phyloP scores from a whole-genome alignment of 2,329 filamentous ascomycete genomes.

The Tolypocladium endophyticum region DNA sequence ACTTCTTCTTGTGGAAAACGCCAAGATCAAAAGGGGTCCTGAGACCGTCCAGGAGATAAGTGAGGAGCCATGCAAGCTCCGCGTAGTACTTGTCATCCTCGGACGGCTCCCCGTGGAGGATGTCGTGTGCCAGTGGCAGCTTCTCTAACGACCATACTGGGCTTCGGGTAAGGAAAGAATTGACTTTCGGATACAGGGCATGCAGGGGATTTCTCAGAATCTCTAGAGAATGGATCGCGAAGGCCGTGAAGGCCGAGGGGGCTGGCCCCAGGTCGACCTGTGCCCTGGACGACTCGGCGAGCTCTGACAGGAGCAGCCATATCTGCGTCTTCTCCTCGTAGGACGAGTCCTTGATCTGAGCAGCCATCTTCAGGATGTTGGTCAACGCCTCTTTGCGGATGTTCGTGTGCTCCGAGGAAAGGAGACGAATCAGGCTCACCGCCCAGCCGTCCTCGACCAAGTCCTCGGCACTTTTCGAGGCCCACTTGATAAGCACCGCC shows the following conservation, averaged over 20 bases:
- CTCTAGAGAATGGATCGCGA: slow-evolving; percentile 58
- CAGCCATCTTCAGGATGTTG: slow-evolving; percentile 55
- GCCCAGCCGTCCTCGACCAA: slow-evolving; percentile 70
- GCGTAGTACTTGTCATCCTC: slow-evolving; percentile 63
- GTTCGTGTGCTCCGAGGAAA: slow-evolving; percentile 64
- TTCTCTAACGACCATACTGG: slow-evolving; percentile 67
- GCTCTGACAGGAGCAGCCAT: slow-evolving; percentile 69
- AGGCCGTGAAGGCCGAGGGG: slow-evolving; percentile 65
- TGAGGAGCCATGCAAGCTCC: slow-evolving; percentile 65
- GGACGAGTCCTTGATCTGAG: slow-evolving; percentile 54
- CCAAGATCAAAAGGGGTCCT: slow-evolving; percentile 47
- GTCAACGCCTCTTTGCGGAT: slow-evolving; percentile 70
- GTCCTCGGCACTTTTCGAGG: slow-evolving; percentile 65
- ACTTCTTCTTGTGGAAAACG: slow-evolving; percentile 48
- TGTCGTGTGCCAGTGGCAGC: slow-evolving; percentile 57
- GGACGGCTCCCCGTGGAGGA: slow-evolving; percentile 55
- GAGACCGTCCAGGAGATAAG: slow-evolving; percentile 59
- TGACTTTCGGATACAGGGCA: slow-evolving; percentile 76
- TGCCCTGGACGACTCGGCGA: slow-evolving; percentile 60
- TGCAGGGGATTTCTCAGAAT: slow-evolving; percentile 70
- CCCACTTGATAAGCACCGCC: slow-evolving; percentile 52
- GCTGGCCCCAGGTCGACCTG: slow-evolving; percentile 47
- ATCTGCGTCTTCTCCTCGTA: slow-evolving; percentile 69
- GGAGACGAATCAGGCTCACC: slow-evolving; percentile 58
- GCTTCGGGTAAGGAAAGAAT: slow-evolving; percentile 67